These are phyloP conservation scores for Cryphonectria carpinicola DNA, from an alignment of 2,329 filamentous ascomycete species.

Conservation along the genomic window DNA sequence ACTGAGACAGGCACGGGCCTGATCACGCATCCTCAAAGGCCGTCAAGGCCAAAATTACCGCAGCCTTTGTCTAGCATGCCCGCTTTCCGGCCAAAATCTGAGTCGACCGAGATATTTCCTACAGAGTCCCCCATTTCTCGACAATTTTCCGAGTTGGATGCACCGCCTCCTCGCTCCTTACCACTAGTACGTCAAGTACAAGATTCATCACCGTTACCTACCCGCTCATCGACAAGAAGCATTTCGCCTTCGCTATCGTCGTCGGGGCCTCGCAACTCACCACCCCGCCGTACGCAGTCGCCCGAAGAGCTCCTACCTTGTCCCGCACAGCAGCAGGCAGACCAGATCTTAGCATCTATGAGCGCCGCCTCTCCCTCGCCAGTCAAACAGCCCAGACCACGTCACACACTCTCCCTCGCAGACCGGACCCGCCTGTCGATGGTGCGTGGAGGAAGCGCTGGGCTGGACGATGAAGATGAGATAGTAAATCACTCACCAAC, in stretches of 20 bases:
- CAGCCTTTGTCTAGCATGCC: slow-evolving; percentile 21
- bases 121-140: slow-evolving; percentile 10
- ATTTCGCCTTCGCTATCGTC: slow-evolving; percentile 22
- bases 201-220: neutral
- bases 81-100: slow-evolving; percentile 18
- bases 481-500: neutral
- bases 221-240: neutral
- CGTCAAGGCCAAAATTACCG: slow-evolving; percentile 6
- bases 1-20: neutral
- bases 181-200: neutral
- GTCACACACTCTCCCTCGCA: slow-evolving; percentile 66
- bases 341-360: slow-evolving; percentile 61
- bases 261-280: slow-evolving; percentile 1
- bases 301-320: slow-evolving; percentile 30
- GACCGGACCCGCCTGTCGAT: slow-evolving; percentile 85
- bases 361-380: slow-evolving; percentile 61
- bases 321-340: slow-evolving; percentile 57
- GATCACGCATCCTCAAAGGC: neutral
- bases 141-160: neutral
- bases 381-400: slow-evolving; percentile 50
- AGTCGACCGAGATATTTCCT: slow-evolving; percentile 20
- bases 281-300: slow-evolving; percentile 10
- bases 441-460: slow-evolving; percentile 58
- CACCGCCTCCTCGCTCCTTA: slow-evolving; percentile 8
- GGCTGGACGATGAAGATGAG: slow-evolving; percentile 32